Base-by-base conservation (phyloP, 176 grass and related monocot genomes). In the Bothriochloa decipiens region DNA sequence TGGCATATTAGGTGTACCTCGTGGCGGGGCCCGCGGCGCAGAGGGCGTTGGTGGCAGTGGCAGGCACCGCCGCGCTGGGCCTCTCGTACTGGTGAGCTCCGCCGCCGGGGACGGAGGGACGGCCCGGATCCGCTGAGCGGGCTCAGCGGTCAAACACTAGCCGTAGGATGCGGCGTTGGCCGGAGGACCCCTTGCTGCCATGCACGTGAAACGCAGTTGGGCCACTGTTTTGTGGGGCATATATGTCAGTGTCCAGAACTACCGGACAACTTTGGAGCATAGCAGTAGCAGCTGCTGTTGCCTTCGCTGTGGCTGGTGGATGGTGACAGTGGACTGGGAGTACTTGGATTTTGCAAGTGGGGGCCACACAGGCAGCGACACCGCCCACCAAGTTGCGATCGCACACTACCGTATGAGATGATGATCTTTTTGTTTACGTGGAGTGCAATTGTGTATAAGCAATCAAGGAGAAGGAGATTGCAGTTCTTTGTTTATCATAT, bases 1-100 rank as follows among this genome's bases (percentile, higher is more conserved):
- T 86, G 78, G 78, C 83, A 65, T 67, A 83, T 74, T 90, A 61
- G 84, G 58, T 90, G 49, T 50, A 40, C 55, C 67, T 55, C 73
- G 79, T 73, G 67, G 79, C 37, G 83, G 88, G 83, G 0, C 58
- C 83, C 35, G 1, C 0, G 1, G 41, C 0, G 39, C 83, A 83
- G 88, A 41, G 67, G 83, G 65, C 12, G 82, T 64, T 78, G 78
- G 73, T 55, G 28, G 27, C 23, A 72, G 69, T 55, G 28, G 27
- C 23, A 72, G 69, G 7, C 37, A 68, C 68, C 27, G 20, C 22
- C 7, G 70, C 6, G 67, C 41, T 15, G 76, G 37, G 71, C 25
- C 77, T 65, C 65, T 65, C 65, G 65, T 79, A 43, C 77, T 11
- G 0, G 40, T n/a, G 63, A 42, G 41, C 41, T 20, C 40, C 62